Base-by-base conservation (phyloP, 176 grass and related monocot species). In the Bothriochloa decipiens region DNA sequence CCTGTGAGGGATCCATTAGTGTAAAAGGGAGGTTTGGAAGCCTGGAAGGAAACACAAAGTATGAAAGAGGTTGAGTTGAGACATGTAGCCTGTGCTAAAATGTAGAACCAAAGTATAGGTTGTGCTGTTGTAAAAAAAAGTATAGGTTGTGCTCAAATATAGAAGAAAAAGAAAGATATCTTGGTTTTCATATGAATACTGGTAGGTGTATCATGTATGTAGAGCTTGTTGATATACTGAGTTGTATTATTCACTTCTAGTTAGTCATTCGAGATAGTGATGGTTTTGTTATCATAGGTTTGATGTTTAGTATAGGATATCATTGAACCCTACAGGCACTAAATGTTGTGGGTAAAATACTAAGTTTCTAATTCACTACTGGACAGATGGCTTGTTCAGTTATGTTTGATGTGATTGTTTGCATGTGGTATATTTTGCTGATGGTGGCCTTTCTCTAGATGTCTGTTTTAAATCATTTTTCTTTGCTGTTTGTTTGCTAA, bases 401-500 rank as follows among this genome's bases (percentile, higher is more conserved):
- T 61, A 60, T 82, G 25, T 53, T 68, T 43, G n/a, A 67, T 79
- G 61, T 52, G 78, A 45, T 80, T 68, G 22, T 67, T 70, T 22
- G 16, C 64, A 75, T 75, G 70, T 6, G 33, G 55, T 76, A 65
- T 79, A 66, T 76, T 87, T 86, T 58, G 20, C 49, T 80, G 75
- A 61, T 61, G 58, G 58, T 61, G 58, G n/a, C 58, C n/a, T 25
- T 61, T 61, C 58, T 61, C 22, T 61, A 25, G 58, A 61, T 25
- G 58, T 61, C 8, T 60, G 22, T 61, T 61, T 92, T 80, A 66
- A 89, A 88, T 83, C 61, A 79, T 83, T 58, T 90, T 39, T 42
- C 46, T 73, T 90, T 86, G 74, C 82, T 86, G 74, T 90, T 68
- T 92, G 66, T 87, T 92, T 92, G 85, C 87, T 87, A 90, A 92